Percentiles rank a stretch among this genome's conserved stretches.
phyloP scores from a whole-genome alignment of 2,329 filamentous ascomycete genomes.

The Calonectria pseudoreteaudii region DNA sequence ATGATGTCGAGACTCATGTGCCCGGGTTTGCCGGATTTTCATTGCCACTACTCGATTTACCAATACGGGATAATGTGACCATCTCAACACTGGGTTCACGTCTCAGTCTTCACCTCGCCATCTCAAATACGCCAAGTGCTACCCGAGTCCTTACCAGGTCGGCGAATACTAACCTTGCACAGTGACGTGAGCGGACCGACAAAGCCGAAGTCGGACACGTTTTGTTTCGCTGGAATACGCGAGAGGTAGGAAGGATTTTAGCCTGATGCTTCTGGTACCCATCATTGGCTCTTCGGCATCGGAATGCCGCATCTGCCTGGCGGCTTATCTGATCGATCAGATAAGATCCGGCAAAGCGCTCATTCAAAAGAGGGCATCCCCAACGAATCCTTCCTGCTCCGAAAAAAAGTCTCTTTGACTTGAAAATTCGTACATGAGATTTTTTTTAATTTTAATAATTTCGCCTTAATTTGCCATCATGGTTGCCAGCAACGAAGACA shows the following conservation, averaged over 20 bases:
- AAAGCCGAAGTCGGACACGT: neutral
- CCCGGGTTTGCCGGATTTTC: neutral
- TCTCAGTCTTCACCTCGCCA: neutral
- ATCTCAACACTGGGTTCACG: neutral
- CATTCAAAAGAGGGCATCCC: neutral
- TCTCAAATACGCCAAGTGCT: neutral
- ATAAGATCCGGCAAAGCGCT: neutral
- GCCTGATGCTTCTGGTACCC: neutral
- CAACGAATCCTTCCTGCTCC: neutral
- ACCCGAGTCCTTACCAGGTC: neutral
- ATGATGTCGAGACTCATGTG: too few species aligned
- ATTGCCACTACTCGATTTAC: neutral
- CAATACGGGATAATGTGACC: neutral
- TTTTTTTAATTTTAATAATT: neutral
- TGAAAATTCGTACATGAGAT: neutral
- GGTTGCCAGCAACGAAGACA: neutral
- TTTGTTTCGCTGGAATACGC: neutral
- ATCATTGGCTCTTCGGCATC: neutral
- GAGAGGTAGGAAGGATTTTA: neutral
- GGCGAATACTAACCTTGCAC: neutral
- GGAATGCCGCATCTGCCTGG: neutral
- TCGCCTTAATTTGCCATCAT: neutral
- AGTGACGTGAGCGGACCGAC: neutral
- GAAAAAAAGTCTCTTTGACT: neutral
- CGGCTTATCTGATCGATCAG: conserved; percentile 2